Evolutionary conservation across 768 basidiomycete genomes (phyloP).

Genomic region (Boletus eberwhitei): DNA sequence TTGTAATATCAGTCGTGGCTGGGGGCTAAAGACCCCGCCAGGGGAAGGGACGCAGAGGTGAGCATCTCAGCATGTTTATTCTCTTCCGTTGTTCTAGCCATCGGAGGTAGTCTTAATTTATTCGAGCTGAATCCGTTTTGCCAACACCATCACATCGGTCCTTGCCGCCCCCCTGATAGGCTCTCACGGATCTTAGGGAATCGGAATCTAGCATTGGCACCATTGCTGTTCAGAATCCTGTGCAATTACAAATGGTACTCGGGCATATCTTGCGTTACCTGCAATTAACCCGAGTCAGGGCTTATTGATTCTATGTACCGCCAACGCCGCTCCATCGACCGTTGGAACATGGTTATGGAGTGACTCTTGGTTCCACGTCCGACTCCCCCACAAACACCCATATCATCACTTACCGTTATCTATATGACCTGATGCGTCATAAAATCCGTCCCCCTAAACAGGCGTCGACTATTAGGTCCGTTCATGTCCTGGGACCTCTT

Average conservation of each 20-base stretch:
- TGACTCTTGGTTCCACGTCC: background rate
- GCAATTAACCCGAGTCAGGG: background rate
- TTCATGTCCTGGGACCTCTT: background rate
- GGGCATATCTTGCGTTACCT: too few species aligned
- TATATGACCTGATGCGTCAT: background rate
- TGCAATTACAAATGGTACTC: background rate
- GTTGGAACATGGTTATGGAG: background rate
- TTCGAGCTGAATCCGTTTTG: too few species aligned
- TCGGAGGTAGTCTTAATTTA: background rate
- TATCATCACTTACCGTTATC: background rate
- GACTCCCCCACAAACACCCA: background rate
- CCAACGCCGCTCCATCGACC: background rate
- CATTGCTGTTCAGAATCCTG: background rate
- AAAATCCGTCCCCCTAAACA: background rate
- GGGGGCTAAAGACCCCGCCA: background rate
- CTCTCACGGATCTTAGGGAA: background rate
- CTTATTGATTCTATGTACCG: background rate
- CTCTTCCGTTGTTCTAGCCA: background rate
- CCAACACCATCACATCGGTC: too few species aligned
- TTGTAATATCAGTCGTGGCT: background rate
- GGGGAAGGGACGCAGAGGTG: background rate
- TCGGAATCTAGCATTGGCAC: too few species aligned
- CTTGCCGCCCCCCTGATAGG: too few species aligned
- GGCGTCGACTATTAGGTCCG: background rate
- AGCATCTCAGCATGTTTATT: background rate